Percentiles rank a stretch among this genome's conserved stretches.
Evolutionary conservation across 306 rosid genomes (phyloP).

Genomic region (Acacia crassicarpa): DNA sequence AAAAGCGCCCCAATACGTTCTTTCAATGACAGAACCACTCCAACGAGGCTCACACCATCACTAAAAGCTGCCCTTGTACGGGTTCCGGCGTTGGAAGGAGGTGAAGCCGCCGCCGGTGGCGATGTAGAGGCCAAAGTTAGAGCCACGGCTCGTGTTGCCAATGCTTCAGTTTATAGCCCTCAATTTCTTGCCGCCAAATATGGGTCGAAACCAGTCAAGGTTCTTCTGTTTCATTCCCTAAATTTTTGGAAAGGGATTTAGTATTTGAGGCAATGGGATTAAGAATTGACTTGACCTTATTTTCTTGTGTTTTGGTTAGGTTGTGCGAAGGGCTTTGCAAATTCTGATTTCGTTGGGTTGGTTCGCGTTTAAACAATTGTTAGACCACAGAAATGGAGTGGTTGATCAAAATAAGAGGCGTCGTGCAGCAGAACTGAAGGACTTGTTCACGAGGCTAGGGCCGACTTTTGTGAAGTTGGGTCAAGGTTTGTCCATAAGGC

Average conservation of each 20-base stretch:
- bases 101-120: conserved; percentile 43
- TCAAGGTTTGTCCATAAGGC: conserved; percentile 92
- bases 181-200: conserved; percentile 57
- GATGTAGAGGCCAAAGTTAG: conserved; percentile 69
- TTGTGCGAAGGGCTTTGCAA: conserved; percentile 65
- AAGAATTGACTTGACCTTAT: neutral
- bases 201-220: conserved; percentile 68
- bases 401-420: conserved; percentile 58
- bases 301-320: conserved; percentile 37
- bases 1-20: conserved; percentile 2
- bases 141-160: conserved; percentile 70
- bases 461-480: conserved; percentile 97
- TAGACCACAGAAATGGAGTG: conserved; percentile 68
- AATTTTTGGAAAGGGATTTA: conserved; percentile 8
- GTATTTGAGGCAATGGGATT: neutral
- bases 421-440: conserved; percentile 75
- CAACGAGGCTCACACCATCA: conserved; percentile 29
- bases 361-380: conserved; percentile 56
- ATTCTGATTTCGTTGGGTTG: conserved; percentile 56
- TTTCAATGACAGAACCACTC: conserved; percentile 24
- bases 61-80: conserved; percentile 50
- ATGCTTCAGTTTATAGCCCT: conserved; percentile 70
- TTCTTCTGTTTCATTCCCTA: conserved; percentile 8
- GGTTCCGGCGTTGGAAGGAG: conserved; percentile 27
- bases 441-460: conserved; percentile 69